phyloP scores from a whole-genome alignment of 495 filamentous ascomycete species.

The Parathielavia appendiculata region DNA sequence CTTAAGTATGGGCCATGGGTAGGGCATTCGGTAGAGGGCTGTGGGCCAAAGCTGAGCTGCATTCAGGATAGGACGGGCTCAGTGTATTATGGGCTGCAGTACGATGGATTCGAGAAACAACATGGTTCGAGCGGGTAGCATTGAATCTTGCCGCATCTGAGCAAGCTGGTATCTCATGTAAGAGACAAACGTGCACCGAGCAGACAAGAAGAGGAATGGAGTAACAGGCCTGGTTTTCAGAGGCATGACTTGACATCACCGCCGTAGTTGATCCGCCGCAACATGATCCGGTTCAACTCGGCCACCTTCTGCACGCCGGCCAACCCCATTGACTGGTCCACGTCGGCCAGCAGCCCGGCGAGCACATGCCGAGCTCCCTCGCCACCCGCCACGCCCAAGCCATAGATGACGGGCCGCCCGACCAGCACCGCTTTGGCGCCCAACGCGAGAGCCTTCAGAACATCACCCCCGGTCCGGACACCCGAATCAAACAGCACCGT shows the following conservation, averaged over 20 bases:
- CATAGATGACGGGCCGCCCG: constrained; percentile 48
- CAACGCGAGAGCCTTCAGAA: constrained; percentile 48
- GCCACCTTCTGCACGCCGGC: constrained; percentile 50
- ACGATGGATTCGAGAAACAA: neutral
- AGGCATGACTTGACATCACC: constrained; percentile 39
- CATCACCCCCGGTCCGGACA: constrained; percentile 45
- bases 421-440: constrained; percentile 51
- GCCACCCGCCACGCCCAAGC: constrained; percentile 49
- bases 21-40: too few relatives aligned
- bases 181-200: neutral
- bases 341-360: constrained; percentile 52
- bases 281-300: constrained; percentile 48
- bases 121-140: neutral
- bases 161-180: neutral
- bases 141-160: neutral
- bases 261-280: constrained; percentile 50
- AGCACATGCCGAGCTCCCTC: constrained; percentile 55
- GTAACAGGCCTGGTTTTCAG: neutral
- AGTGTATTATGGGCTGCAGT: too few relatives aligned
- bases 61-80: too few relatives aligned
- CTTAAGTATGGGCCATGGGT: too few relatives aligned
- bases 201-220: neutral
- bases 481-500: constrained; percentile 49
- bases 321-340: constrained; percentile 57
- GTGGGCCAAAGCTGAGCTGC: too few relatives aligned